Percentiles rank a stretch among this genome's conserved stretches.
Conservation (phyloP, 2,329 filamentous ascomycete species). For the Botrytis sinoallii region DNA sequence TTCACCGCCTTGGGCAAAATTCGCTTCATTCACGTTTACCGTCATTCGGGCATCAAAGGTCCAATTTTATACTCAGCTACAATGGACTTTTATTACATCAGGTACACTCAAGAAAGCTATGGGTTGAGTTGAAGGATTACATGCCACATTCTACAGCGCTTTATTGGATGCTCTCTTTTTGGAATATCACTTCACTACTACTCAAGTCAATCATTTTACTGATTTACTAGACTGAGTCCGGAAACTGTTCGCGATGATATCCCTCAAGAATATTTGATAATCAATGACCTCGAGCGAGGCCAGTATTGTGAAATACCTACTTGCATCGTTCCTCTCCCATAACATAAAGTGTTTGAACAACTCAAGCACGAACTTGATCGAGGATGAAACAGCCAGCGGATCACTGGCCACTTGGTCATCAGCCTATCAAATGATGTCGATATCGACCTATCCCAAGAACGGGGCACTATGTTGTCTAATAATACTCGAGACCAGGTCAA, state of each 20-base stretch:
- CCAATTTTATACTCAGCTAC: neutral
- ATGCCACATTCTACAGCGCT: neutral
- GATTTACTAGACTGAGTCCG: neutral
- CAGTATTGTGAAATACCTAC: too few species aligned
- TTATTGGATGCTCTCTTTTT: neutral
- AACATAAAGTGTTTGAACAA: too few species aligned
- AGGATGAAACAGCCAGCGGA: too few species aligned
- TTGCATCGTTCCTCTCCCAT: too few species aligned
- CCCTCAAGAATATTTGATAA: too few species aligned
- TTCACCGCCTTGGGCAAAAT: constrained; percentile 4
- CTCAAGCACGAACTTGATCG: too few species aligned
- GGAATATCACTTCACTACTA: neutral
- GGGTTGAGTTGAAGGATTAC: neutral
- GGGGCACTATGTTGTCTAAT: neutral
- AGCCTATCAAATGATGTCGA: neutral
- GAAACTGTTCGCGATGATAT: too few species aligned
- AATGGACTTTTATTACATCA: neutral
- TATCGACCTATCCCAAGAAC: neutral
- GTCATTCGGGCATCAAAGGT: neutral
- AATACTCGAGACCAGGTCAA: neutral
- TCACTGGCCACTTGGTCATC: neutral
- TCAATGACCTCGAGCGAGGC: too few species aligned
- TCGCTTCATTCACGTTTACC: neutral
- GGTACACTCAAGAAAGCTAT: neutral
- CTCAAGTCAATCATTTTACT: neutral